Percentiles rank a stretch among this genome's conserved stretches.
Evolutionary conservation across 2,329 filamentous ascomycete species (phyloP).

Genomic region (Fusarium pseudocircinatum): DNA sequence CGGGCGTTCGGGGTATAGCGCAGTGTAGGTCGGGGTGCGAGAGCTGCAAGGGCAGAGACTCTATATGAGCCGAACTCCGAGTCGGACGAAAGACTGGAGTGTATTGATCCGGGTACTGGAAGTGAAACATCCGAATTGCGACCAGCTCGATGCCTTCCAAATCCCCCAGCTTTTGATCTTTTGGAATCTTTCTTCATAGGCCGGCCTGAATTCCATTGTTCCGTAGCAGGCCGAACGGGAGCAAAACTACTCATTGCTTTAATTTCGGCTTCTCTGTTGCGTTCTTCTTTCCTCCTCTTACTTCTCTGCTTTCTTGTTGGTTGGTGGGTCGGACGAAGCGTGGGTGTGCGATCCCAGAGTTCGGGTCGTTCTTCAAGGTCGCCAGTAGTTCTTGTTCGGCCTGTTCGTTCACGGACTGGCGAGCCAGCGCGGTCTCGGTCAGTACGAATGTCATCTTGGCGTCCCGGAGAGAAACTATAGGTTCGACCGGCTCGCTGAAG

Average conservation of each 20-base stretch:
- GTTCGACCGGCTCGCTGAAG: conserved; percentile 59
- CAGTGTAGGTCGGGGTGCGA: conserved; percentile 86
- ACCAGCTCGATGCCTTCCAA: conserved; percentile 64
- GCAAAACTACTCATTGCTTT: conserved; percentile 80
- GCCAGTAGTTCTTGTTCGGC: conserved; percentile 19
- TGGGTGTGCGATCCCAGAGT: conserved; percentile 53
- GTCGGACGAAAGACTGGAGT: conserved; percentile 78
- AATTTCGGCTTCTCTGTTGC: conserved; percentile 86
- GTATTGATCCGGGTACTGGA: conserved; percentile 76
- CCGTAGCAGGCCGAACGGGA: conserved; percentile 70
- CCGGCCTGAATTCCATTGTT: conserved; percentile 68
- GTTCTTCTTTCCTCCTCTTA: conserved; percentile 79
- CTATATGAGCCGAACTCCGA: conserved; percentile 80
- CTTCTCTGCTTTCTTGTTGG: conserved; percentile 74
- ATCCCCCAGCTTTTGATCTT: conserved; percentile 66
- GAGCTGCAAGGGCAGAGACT: conserved; percentile 80
- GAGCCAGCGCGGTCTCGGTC: conserved; percentile 36
- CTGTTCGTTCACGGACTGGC: conserved; percentile 37
- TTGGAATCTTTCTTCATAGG: conserved; percentile 71
- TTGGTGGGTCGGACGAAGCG: conserved; percentile 69
- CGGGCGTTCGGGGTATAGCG: conserved; percentile 75
- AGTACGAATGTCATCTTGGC: conserved; percentile 63
- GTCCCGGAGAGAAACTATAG: conserved; percentile 71
- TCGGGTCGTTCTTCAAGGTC: conserved; percentile 20
- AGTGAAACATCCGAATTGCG: conserved; percentile 79